Evolutionary conservation across 345 rosid species (phyloP).

Genomic region (Salix brachista): DNA sequence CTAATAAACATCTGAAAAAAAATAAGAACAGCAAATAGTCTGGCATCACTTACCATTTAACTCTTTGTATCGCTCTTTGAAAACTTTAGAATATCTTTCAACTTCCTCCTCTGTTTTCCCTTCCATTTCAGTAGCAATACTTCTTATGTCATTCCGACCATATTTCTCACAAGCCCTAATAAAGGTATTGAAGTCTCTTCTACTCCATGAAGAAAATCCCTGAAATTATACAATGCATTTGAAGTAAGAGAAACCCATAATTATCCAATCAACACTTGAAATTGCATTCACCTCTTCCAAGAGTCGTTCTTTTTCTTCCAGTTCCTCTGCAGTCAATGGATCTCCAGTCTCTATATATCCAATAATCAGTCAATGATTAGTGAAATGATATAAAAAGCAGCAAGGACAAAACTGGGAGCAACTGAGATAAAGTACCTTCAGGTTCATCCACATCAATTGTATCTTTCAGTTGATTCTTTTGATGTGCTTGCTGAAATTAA

Average conservation of each 20-base stretch:
- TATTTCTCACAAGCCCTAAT: conserved; percentile 95
- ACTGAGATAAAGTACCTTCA: conserved; percentile 53
- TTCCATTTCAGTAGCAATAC: conserved; percentile 93
- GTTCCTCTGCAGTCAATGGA: conserved; percentile 92
- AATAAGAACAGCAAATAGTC: not conserved
- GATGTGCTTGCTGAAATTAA: conserved; percentile 81
- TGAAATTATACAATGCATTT: conserved; percentile 19
- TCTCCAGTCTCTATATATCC: conserved; percentile 62
- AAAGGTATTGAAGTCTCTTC: conserved; percentile 86
- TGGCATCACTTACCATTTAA: conserved; percentile 51
- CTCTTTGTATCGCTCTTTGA: conserved; percentile 90
- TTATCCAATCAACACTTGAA: conserved; percentile 9
- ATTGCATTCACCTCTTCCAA: conserved; percentile 69
- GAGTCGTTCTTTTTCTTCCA: conserved; percentile 86
- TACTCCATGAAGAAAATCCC: conserved; percentile 98
- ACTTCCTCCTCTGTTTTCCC: conserved; percentile 91
- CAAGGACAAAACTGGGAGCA: not conserved
- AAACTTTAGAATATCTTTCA: conserved; percentile 80
- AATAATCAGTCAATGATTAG: conserved; percentile 23
- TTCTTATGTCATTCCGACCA: conserved; percentile 73
- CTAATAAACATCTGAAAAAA: not conserved
- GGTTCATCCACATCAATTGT: conserved; percentile 94
- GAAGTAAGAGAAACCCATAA: conserved; percentile 9
- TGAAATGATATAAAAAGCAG: not conserved
- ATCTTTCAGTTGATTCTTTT: conserved; percentile 93